Base-by-base conservation (phyloP, 176 grass and related monocot species). In the Cenchrus purpureus region DNA sequence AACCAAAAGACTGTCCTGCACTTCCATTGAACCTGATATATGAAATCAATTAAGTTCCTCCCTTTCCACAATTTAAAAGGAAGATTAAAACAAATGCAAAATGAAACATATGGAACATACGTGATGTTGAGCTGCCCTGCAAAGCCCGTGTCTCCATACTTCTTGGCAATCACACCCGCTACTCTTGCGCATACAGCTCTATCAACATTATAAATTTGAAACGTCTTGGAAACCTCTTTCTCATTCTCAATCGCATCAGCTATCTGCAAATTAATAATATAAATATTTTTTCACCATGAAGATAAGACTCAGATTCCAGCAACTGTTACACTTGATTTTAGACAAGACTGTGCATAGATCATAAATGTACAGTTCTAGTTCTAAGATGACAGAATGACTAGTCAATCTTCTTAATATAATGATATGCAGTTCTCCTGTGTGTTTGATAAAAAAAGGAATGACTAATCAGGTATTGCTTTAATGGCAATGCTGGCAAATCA, bases 111-210 rank as follows among this genome's bases (percentile, higher is more conserved):
- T 62, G 58, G 62, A 31, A 89, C 91, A 73, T 99, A 99, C 97
- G 82, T 92, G 82, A 99, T 78, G 73, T 97, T 97, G 78, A 99
- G 88, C 82, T 97, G 94, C 43, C 97, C 97, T 50, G 97, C 91
- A 83, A 99, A 99, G 55, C 97, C 97, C 55, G 87, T 89, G 77
- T 99, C 97, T 71, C 97, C 97, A 70, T 99, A 99, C 78, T 94
- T 99, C 86, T 99, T 99, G 63, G 97, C 97, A 89, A 99, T 92
- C 77, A 89, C 97, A 91, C 97, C 97, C 55, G 97, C 89, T 86
- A 99, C 83, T 61, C 94, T 86, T 60, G 94, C 97, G 11, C 97
- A 99, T 67, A 97, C 97, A 88, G 97, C 91, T 88, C 97, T 92
- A 80, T 99, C 97, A 79, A 99, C 91, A 87, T 99, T 99, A 84